A percentile compares a stretch with the other conserved stretches of the same genome.
phyloP scores from a whole-genome alignment of 1,284 basidiomycete genomes.

The Cutaneotrichosporon spelunceum region DNA sequence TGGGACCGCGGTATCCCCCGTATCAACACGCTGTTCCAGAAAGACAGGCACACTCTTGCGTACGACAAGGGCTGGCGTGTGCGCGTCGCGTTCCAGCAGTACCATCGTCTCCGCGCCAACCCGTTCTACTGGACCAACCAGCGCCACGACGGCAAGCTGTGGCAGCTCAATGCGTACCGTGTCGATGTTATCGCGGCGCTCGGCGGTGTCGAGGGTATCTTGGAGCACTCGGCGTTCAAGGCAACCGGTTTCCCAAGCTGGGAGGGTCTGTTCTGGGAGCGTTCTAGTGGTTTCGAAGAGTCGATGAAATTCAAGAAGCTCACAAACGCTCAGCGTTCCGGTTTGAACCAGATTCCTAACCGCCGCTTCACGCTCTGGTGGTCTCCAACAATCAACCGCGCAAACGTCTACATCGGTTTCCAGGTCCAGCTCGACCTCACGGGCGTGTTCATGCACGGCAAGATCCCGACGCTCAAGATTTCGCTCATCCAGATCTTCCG shows the following conservation, averaged over 20 bases:
- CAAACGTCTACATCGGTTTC: slow-evolving; percentile 61
- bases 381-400: slow-evolving; percentile 85
- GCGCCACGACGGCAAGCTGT: slow-evolving; percentile 95
- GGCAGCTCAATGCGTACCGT: slow-evolving; percentile 97
- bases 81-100: slow-evolving; percentile 95
- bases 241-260: slow-evolving; percentile 69
- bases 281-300: slow-evolving; percentile 60
- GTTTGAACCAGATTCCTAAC: slow-evolving; percentile 76
- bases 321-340: slow-evolving; percentile 66
- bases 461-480: slow-evolving; percentile 96
- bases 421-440: slow-evolving; percentile 90
- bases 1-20: slow-evolving; percentile 93
- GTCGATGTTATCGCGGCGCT: slow-evolving; percentile 99
- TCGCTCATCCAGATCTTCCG: slow-evolving; percentile 95
- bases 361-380: slow-evolving; percentile 99
- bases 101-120: slow-evolving; percentile 75
- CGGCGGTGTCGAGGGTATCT: slow-evolving; percentile 78
- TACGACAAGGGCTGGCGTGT: slow-evolving; percentile 97
- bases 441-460: slow-evolving; percentile 79
- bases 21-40: slow-evolving; percentile 60
- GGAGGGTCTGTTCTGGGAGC: slow-evolving; percentile 83
- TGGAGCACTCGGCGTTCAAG: slow-evolving; percentile 97
- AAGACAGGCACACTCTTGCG: slow-evolving; percentile 92
- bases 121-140: slow-evolving; percentile 99
- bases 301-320: slow-evolving; percentile 94